Conservation (phyloP, 2,329 filamentous ascomycete species). For the Leptographium wingfieldii region DNA sequence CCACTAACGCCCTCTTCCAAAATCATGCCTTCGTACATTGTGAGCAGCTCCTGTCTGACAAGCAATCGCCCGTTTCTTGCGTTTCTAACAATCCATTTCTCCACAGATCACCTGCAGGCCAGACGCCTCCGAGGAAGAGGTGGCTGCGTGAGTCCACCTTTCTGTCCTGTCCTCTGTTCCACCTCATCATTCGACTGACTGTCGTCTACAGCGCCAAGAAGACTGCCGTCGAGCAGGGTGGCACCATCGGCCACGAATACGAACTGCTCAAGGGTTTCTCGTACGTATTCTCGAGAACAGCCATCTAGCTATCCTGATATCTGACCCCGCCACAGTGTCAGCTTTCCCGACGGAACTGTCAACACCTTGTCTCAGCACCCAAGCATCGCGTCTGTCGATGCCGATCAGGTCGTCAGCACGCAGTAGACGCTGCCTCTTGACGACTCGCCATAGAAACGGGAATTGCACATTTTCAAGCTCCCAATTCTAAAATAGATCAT, state of each 20-base stretch:
- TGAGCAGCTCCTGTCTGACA: conserved; percentile 1
- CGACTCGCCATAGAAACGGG: background rate
- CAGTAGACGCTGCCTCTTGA: conserved; percentile 38
- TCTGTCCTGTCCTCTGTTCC: background rate
- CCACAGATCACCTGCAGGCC: conserved; percentile 67
- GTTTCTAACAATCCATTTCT: background rate
- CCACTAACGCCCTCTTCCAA: background rate
- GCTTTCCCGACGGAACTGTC: conserved; percentile 56
- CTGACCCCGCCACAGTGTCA: conserved; percentile 42
- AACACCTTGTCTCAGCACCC: conserved; percentile 54
- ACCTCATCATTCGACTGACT: background rate
- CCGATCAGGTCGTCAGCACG: conserved; percentile 55
- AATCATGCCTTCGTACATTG: conserved; percentile 16
- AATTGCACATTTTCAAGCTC: background rate
- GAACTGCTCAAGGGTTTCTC: conserved; percentile 83
- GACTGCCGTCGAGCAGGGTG: conserved; percentile 60
- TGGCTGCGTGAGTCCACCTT: conserved; percentile 46
- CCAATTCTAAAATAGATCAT: background rate
- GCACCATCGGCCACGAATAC: conserved; percentile 75
- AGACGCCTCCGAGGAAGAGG: conserved; percentile 50
- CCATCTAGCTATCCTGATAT: background rate
- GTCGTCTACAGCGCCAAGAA: conserved; percentile 54
- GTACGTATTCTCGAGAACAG: conserved; percentile 40
- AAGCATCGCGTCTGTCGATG: conserved; percentile 63
- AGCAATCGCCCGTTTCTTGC: background rate